Percentiles rank a stretch among this genome's conserved stretches.
Conservation (phyloP, 2,329 filamentous ascomycete genomes). For the Epichloe uncinata region DNA sequence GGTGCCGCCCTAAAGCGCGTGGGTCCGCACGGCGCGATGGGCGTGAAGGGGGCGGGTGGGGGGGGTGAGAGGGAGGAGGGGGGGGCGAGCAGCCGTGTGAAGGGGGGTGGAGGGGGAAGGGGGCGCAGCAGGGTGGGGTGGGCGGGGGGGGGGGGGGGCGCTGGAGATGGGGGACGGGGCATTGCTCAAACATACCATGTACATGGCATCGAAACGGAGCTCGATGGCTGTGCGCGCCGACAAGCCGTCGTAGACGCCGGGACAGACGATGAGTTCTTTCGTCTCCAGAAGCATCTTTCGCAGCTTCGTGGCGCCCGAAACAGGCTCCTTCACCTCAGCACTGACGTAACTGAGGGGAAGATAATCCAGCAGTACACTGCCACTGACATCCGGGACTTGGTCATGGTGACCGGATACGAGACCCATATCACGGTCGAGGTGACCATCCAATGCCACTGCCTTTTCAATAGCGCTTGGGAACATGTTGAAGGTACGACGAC, state of each 20-base stretch:
- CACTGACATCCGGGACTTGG: neutral
- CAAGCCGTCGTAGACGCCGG: slow-evolving; percentile 56
- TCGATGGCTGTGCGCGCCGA: slow-evolving; percentile 49
- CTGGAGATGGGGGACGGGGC: neutral
- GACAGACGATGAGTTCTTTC: slow-evolving; percentile 39
- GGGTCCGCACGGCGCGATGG: too few relatives aligned
- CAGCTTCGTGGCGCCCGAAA: slow-evolving; percentile 22
- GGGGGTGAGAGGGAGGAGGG: too few relatives aligned
- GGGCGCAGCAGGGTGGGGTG: too few relatives aligned
- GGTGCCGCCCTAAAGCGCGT: too few relatives aligned
- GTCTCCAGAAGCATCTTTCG: slow-evolving; percentile 26
- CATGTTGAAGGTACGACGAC: neutral
- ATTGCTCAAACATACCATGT: slow-evolving; percentile 41
- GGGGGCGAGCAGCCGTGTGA: too few relatives aligned
- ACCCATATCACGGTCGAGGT: slow-evolving; percentile 5
- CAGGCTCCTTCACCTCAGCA: slow-evolving; percentile 6
- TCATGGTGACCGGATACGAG: slow-evolving; percentile 1
- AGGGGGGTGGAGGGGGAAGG: too few relatives aligned
- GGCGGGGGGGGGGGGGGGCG: too few relatives aligned
- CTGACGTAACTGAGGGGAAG: slow-evolving; percentile 6
- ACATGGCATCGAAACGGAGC: slow-evolving; percentile 48
- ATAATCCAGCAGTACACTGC: neutral
- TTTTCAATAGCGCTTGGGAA: slow-evolving; percentile 5
- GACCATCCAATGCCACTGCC: slow-evolving; percentile 1
- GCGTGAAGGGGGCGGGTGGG: too few relatives aligned